Percentiles rank a stretch among this genome's conserved stretches.
Evolutionary conservation across 257 asterid genomes (phyloP).

Genomic region (Jacaranda copaia): DNA sequence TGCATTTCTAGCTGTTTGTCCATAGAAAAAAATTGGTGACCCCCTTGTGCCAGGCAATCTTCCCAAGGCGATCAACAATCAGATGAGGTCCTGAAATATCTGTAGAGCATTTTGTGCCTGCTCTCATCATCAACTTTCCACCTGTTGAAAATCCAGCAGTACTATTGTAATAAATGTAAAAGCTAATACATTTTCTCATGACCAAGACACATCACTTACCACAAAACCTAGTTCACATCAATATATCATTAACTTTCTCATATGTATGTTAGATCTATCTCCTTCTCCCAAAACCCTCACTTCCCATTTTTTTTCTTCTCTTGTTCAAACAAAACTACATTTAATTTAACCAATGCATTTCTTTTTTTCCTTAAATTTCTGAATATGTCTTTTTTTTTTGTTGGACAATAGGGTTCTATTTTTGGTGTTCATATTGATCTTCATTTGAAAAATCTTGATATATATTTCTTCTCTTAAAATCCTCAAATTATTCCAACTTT

Average conservation of each 20-base stretch:
- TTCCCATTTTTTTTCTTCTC: background rate
- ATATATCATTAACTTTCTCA: constrained; percentile 16
- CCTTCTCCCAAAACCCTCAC: background rate
- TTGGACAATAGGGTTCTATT: background rate
- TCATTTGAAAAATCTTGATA: background rate
- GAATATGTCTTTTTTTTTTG: background rate
- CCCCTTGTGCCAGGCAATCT: background rate
- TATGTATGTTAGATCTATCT: background rate
- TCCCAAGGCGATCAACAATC: background rate
- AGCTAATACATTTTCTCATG: constrained; percentile 10
- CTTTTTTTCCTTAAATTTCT: background rate
- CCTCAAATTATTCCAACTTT: background rate
- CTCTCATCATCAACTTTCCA: constrained; percentile 46
- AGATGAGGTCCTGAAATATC: constrained; percentile 39
- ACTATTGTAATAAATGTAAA: background rate
- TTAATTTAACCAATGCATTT: background rate
- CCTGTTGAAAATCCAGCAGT: constrained; percentile 33
- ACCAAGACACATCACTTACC: background rate
- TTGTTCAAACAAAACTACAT: background rate
- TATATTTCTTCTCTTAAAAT: background rate
- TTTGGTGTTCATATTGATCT: constrained; percentile 19
- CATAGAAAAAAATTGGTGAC: background rate
- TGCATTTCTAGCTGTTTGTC: background rate
- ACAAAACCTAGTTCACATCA: constrained; percentile 18
- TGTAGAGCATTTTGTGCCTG: constrained; percentile 31